A percentile compares a stretch with the other conserved stretches of the same genome.
These are phyloP conservation scores for Talaromyces marneffei DNA, from an alignment of 2,329 filamentous ascomycete genomes.

Conservation along the genomic window DNA sequence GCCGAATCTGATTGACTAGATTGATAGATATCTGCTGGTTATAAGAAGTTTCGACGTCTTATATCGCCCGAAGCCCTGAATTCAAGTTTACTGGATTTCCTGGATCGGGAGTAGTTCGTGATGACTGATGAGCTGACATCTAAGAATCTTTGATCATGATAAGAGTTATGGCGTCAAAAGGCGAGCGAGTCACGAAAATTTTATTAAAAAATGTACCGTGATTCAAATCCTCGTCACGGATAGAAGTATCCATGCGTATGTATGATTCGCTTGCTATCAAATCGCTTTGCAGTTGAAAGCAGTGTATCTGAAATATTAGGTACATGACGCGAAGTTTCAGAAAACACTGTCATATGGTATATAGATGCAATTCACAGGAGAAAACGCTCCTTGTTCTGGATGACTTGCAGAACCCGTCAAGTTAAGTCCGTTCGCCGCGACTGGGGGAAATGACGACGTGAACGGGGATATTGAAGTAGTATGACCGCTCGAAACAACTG, in stretches of 20 bases:
- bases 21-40: too few species aligned
- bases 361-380: constrained; percentile 4
- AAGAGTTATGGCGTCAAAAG: not conserved
- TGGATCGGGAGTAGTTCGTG: too few species aligned
- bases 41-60: too few species aligned
- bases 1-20: too few species aligned
- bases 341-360: not conserved
- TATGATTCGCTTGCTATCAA: not conserved
- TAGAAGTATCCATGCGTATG: not conserved
- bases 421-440: not conserved
- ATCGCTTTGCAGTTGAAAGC: not conserved
- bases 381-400: not conserved
- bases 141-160: not conserved
- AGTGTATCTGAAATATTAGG: not conserved
- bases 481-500: not conserved
- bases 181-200: not conserved
- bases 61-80: too few species aligned
- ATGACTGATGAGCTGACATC: too few species aligned
- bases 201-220: not conserved
- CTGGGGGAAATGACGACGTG: not conserved
- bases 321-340: not conserved
- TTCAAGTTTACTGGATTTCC: too few species aligned
- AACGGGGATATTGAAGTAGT: not conserved
- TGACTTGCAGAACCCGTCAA: not conserved
- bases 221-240: not conserved